Conservation (phyloP, 208 protist species). For the Leishmania amazonensis region DNA sequence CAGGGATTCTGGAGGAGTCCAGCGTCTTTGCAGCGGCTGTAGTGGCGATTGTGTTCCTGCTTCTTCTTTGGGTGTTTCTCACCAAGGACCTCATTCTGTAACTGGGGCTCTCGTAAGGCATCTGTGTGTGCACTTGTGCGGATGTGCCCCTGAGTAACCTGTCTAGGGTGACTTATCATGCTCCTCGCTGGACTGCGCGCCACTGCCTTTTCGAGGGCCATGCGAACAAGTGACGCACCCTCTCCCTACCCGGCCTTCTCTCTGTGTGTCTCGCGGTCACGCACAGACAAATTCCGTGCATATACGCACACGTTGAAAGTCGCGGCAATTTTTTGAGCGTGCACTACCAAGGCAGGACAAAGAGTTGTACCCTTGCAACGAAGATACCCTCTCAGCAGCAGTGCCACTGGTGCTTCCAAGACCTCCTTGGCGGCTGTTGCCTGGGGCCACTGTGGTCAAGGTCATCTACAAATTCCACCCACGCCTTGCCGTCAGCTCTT, state of each 20-base stretch:
- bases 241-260: background rate
- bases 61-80: conserved; percentile 63
- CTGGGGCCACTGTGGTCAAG: too few species aligned
- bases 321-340: too few species aligned
- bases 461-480: background rate
- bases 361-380: background rate
- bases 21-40: conserved; percentile 29
- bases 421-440: background rate
- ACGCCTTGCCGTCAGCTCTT: background rate
- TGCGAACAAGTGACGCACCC: background rate
- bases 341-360: background rate
- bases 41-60: conserved; percentile 36
- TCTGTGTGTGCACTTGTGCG: background rate
- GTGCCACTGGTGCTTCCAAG: background rate
- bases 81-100: conserved; percentile 68
- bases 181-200: background rate
- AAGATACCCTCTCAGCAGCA: background rate
- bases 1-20: conserved; percentile 27
- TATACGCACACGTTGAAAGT: too few species aligned
- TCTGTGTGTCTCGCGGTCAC: background rate
- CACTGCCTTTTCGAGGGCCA: background rate
- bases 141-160: background rate
- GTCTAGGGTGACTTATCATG: background rate
- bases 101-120: background rate
- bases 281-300: too few species aligned